Conservation (phyloP, 352 stramenopile species). For the Thalassiosira exigua region DNA sequence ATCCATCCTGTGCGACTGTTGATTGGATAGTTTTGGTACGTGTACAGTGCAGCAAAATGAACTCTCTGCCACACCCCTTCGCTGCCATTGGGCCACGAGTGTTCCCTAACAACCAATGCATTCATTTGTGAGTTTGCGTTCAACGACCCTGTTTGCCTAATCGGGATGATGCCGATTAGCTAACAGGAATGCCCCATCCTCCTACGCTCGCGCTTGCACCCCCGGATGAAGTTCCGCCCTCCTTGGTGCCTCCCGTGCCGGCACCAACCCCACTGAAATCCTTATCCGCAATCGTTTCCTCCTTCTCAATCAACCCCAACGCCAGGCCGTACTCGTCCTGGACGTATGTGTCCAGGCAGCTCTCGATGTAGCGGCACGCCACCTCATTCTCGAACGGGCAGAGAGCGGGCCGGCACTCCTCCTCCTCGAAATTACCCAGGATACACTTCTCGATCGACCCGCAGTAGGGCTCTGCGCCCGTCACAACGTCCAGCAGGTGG, state of each 20-base stretch:
- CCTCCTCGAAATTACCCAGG: conserved; percentile 49
- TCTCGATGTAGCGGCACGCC: conserved; percentile 67
- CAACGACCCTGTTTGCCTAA: no score
- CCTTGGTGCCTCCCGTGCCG: neutral
- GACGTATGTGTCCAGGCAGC: conserved; percentile 54
- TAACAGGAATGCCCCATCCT: conserved; percentile 43
- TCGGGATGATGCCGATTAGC: no score
- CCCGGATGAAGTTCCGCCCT: neutral
- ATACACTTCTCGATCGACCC: conserved; percentile 67
- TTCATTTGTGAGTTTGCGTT: no score
- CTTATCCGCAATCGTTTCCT: conserved; percentile 35
- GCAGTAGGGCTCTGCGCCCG: conserved; percentile 71
- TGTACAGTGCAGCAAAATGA: no score
- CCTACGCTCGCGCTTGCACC: conserved; percentile 11
- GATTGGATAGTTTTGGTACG: no score
- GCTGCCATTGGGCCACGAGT: no score
- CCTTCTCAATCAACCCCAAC: conserved; percentile 46
- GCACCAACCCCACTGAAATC: conserved; percentile 1
- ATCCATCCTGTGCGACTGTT: no score
- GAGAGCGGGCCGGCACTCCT: conserved; percentile 59
- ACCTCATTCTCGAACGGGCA: conserved; percentile 76
- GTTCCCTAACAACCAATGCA: no score
- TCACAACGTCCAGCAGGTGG: conserved; percentile 52
- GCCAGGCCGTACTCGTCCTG: conserved; percentile 55
- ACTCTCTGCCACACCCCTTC: no score